These are phyloP conservation scores for Maudiozyma turicensis DNA, from an alignment of 805 yeast species.

Conservation along the genomic window DNA sequence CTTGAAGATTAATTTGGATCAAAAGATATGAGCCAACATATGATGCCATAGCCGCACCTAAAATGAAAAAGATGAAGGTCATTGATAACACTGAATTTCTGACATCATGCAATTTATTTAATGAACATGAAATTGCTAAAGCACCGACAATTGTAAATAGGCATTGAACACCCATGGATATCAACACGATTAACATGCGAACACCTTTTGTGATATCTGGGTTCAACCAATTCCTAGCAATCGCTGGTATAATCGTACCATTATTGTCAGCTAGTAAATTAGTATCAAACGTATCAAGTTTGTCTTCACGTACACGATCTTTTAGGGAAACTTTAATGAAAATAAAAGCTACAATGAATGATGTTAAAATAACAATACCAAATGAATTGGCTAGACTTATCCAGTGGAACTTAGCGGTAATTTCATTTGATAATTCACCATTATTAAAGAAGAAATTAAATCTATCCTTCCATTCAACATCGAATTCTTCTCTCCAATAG, in stretches of 20 bases:
- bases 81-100: slow-evolving; percentile 59
- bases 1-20: slow-evolving; percentile 3
- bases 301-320: slow-evolving; percentile 11
- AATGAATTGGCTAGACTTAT: slow-evolving; percentile 63
- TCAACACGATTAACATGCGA: slow-evolving; percentile 40
- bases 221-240: slow-evolving; percentile 48
- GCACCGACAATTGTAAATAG: slow-evolving; percentile 56
- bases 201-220: slow-evolving; percentile 24
- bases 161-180: slow-evolving; percentile 70
- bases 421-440: slow-evolving; percentile 31
- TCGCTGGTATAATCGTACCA: slow-evolving; percentile 18
- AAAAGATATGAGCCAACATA: slow-evolving; percentile 52
- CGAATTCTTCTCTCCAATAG: slow-evolving; percentile 75
- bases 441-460: slow-evolving; percentile 64
- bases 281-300: slow-evolving; percentile 14
- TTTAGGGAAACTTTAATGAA: slow-evolving; percentile 31
- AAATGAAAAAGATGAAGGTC: slow-evolving; percentile 48
- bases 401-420: slow-evolving; percentile 59
- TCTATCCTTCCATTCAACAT: slow-evolving; percentile 54
- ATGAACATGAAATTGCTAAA: slow-evolving; percentile 46
- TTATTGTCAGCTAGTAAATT: slow-evolving; percentile 6
- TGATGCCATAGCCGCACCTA: slow-evolving; percentile 70
- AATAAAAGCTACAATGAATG: slow-evolving; percentile 55
- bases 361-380: slow-evolving; percentile 50
- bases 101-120: slow-evolving; percentile 52